Conservation (phyloP, 805 yeast genomes). For the Brettanomyces nanus region DNA sequence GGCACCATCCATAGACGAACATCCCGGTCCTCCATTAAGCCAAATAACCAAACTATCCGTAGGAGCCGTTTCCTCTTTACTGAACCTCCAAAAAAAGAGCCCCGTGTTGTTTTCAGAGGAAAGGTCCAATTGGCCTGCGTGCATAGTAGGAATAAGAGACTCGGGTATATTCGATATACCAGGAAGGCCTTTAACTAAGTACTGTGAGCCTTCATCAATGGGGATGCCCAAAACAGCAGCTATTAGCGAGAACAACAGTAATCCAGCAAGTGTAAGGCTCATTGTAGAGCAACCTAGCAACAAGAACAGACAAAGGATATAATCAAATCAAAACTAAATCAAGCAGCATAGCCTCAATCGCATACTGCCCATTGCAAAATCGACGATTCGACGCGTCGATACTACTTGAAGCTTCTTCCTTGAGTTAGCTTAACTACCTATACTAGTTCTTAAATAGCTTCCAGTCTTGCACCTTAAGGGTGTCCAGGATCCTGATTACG, state of each 20-base stretch:
- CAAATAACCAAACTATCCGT: slow-evolving; percentile 57
- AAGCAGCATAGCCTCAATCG: no score
- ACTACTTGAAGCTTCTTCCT: no score
- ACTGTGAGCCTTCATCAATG: not conserved
- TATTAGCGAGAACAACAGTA: no score
- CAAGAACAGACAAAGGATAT: not conserved
- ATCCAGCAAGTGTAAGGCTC: no score
- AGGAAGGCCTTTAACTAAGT: slow-evolving; percentile 15
- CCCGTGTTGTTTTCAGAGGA: slow-evolving; percentile 44
- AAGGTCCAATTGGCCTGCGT: slow-evolving; percentile 59
- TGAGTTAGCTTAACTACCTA: no score
- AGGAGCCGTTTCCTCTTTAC: slow-evolving; percentile 17
- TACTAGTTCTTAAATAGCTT: slow-evolving; percentile 30
- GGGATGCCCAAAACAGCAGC: not conserved
- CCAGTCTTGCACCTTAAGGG: slow-evolving; percentile 39
- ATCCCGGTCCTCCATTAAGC: slow-evolving; percentile 98
- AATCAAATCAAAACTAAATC: not conserved
- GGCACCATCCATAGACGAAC: slow-evolving; percentile 97
- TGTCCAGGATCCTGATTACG: slow-evolving; percentile 18
- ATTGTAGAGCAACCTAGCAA: not conserved
- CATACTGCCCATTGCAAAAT: no score
- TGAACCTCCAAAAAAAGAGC: slow-evolving; percentile 74
- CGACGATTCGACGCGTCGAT: no score
- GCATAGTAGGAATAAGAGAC: slow-evolving; percentile 40
- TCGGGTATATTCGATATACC: slow-evolving; percentile 18